Evolutionary conservation across 345 rosid species (phyloP), one percentile per base, ranked within the genome.

Genomic region (Salix caprea): DNA sequence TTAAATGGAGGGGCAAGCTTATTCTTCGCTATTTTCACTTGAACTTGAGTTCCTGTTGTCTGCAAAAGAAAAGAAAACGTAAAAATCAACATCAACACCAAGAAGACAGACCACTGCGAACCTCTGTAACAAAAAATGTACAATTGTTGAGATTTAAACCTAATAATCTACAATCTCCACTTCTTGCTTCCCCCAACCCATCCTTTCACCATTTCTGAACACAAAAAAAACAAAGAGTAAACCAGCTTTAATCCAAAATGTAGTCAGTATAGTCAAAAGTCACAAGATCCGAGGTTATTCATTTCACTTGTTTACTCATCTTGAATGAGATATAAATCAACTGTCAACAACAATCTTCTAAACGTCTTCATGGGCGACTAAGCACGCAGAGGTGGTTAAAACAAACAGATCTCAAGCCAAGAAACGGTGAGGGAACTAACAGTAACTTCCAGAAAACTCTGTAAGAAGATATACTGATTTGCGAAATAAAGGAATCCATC

Each of bases 1-100:
- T 85, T 89, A 72, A 96, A 96, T 5, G 99, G 99, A 26, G 99
- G 94, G 23, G 98, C 93, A 23, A 91, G 97, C 85, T 96, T 94
- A 86, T 94, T 96, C 89, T 96, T 96, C 80, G 94, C 96, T 76
- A 96, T 81, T 86, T 96, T 94, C 64, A 92, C 97, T 30, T 81
- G 80, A 52, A 96, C 86, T 85, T 87, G 90, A 81, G 91, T 89
- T 77, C 97, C 98, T 5, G 85, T 72, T 34, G 86, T 90, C 99
- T 96, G 87, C 79, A 84, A 69, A 78, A 72, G 44, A 69, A 6
- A 64, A 19, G 62, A 6, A 64, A 19, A 62, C 52, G 68, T 10
- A 54, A 50, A 23, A 42, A 71, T 67, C 18, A 46, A 58, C 2
- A 65, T 5, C 3, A 13, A 72, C 40, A 62, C 23, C 64, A 71